Conservation (phyloP, 129 eudicot species). For the Artemisia tridentata region DNA sequence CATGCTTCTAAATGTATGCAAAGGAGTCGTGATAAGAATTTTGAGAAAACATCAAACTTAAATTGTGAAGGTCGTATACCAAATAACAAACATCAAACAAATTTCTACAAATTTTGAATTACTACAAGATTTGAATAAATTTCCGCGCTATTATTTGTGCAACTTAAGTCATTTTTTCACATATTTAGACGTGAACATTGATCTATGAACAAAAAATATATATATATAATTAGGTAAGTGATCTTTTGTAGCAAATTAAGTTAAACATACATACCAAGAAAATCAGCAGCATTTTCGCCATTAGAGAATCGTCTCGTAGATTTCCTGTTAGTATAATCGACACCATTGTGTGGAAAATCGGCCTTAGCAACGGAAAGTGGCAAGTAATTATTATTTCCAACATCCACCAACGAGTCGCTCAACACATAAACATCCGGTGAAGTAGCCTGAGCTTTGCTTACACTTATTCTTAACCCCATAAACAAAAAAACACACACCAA, state of each 20-base stretch:
- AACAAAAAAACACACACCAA: slow-evolving; percentile 21
- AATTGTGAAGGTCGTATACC: too few species aligned
- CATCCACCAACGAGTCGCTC: slow-evolving; percentile 76
- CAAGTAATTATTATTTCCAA: slow-evolving; percentile 71
- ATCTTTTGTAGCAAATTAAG: not conserved
- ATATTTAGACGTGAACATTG: not conserved
- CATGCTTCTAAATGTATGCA: too few species aligned
- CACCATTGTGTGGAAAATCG: slow-evolving; percentile 66
- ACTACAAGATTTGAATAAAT: too few species aligned
- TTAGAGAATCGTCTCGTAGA: slow-evolving; percentile 75
- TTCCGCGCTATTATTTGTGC: too few species aligned
- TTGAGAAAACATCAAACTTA: too few species aligned
- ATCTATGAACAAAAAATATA: not conserved
- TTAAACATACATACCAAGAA: slow-evolving; percentile 46
- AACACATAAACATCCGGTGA: slow-evolving; percentile 49
- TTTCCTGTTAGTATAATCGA: slow-evolving; percentile 49
- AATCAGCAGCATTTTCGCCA: slow-evolving; percentile 83
- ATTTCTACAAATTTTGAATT: too few species aligned
- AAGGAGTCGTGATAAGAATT: too few species aligned
- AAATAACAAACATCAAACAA: too few species aligned
- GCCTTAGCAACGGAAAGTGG: slow-evolving; percentile 57
- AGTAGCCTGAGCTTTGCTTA: slow-evolving; percentile 10
- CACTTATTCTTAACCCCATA: not conserved
- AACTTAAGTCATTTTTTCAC: too few species aligned
- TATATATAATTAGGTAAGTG: too few species aligned